Evolutionary conservation across 164 flowering plant species (phyloP).

Genomic region (Houttuynia cordata): DNA sequence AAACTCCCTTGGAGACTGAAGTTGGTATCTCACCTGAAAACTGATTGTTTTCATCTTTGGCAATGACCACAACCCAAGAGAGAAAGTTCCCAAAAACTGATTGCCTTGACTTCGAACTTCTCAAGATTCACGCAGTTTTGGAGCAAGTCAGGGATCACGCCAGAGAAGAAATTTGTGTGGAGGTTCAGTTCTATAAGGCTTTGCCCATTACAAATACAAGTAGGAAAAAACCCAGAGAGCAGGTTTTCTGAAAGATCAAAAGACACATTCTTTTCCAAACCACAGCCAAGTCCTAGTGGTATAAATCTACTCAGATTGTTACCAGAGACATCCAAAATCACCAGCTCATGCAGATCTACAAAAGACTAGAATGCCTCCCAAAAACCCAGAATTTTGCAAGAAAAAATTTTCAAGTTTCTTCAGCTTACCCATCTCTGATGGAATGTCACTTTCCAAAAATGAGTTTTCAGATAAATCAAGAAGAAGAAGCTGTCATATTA

Average conservation of each 20-base stretch:
- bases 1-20: slow-evolving; percentile 36
- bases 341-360: slow-evolving; percentile 35
- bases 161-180: slow-evolving; percentile 58
- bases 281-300: slow-evolving; percentile 34
- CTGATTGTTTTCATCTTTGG: slow-evolving; percentile 66
- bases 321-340: slow-evolving; percentile 58
- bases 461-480: slow-evolving; percentile 69
- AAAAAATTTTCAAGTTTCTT: slow-evolving; percentile 51
- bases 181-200: slow-evolving; percentile 39
- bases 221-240: slow-evolving; percentile 58
- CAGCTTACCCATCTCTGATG: slow-evolving; percentile 46
- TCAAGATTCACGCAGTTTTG: slow-evolving; percentile 51
- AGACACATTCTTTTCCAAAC: slow-evolving; percentile 37
- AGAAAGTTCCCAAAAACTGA: slow-evolving; percentile 56
- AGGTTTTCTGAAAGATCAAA: slow-evolving; percentile 72
- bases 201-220: slow-evolving; percentile 43
- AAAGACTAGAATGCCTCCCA: slow-evolving; percentile 56
- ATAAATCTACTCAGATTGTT: slow-evolving; percentile 62
- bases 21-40: slow-evolving; percentile 65
- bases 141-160: slow-evolving; percentile 40
- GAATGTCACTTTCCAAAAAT: slow-evolving; percentile 47
- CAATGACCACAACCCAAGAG: slow-evolving; percentile 54
- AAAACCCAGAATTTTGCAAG: slow-evolving; percentile 55
- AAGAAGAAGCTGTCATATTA: slow-evolving; percentile 48
- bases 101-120: slow-evolving; percentile 77